A percentile compares a stretch with the other conserved stretches of the same genome.
These are phyloP conservation scores for Epichloe festucae DNA, from an alignment of 2,329 filamentous ascomycete genomes.

Conservation along the genomic window DNA sequence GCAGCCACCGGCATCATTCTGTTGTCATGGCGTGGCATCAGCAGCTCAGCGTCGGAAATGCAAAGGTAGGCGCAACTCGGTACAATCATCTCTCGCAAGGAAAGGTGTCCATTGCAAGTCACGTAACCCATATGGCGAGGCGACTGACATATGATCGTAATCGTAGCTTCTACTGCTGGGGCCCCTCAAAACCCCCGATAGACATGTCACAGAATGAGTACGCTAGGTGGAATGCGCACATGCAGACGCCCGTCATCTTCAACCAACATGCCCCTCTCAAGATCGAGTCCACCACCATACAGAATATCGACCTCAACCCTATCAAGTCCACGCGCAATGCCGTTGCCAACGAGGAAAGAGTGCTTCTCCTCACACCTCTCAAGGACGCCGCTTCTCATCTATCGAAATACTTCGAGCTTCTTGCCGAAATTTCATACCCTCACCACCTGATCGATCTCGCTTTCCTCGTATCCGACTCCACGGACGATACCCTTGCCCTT, in stretches of 20 bases:
- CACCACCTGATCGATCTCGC: constrained; percentile 90
- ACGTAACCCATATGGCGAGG: background rate
- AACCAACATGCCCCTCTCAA: constrained; percentile 85
- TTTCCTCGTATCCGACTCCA: constrained; percentile 86
- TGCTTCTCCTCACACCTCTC: constrained; percentile 85
- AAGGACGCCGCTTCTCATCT: constrained; percentile 78
- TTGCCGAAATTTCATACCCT: constrained; percentile 82
- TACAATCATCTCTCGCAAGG: background rate
- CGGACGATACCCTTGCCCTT: constrained; percentile 81
- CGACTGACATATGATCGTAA: constrained; percentile 8
- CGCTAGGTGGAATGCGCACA: constrained; percentile 74
- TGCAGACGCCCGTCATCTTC: constrained; percentile 88
- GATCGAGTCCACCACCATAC: constrained; percentile 69
- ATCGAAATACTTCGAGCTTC: constrained; percentile 82
- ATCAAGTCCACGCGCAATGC: constrained; percentile 73
- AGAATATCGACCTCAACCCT: constrained; percentile 71
- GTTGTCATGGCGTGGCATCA: constrained; percentile 79
- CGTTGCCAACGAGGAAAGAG: constrained; percentile 65
- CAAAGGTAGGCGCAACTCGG: constrained; percentile 54
- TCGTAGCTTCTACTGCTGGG: constrained; percentile 89
- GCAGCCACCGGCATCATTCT: constrained; percentile 58
- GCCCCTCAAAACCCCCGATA: constrained; percentile 88
- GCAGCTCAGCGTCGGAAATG: constrained; percentile 71
- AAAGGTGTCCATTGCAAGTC: background rate
- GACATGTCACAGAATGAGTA: constrained; percentile 89